Conservation (phyloP, 2,329 filamentous ascomycete genomes). For the Peltaster fructicola region DNA sequence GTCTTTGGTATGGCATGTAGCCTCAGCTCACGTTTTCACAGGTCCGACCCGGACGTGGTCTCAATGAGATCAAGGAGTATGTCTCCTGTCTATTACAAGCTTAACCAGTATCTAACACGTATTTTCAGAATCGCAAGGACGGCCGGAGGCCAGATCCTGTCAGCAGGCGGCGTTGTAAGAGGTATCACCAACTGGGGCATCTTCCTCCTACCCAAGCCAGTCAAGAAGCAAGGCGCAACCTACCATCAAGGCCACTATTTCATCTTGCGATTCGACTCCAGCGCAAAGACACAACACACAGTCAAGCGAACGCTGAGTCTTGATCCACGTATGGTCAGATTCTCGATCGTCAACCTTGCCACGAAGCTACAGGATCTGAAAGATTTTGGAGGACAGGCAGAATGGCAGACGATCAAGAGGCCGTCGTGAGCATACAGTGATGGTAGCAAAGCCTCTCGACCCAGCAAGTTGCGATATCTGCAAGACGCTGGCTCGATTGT, state of each 20-base stretch:
- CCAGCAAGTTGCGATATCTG: too few species aligned
- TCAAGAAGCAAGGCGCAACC: constrained; percentile 63
- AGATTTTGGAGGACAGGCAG: constrained; percentile 36
- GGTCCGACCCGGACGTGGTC: constrained; percentile 71
- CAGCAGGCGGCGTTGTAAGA: constrained; percentile 72
- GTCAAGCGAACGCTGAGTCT: constrained; percentile 60
- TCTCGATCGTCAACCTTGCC: constrained; percentile 74
- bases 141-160: constrained; percentile 66
- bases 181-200: constrained; percentile 91
- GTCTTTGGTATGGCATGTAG: not conserved
- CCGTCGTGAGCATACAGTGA: too few species aligned
- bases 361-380: constrained; percentile 44
- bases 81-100: constrained; percentile 16
- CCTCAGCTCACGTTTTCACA: constrained; percentile 23
- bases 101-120: constrained; percentile 3
- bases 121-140: constrained; percentile 63
- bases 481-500: too few species aligned
- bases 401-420: too few species aligned
- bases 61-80: constrained; percentile 91
- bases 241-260: constrained; percentile 90
- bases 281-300: constrained; percentile 51
- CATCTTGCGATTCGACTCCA: constrained; percentile 86
- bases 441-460: too few species aligned
- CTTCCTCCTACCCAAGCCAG: constrained; percentile 67
- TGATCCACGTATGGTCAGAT: constrained; percentile 80